Evolutionary conservation across 164 flowering plant species (phyloP), one percentile per base, ranked within the genome.

Genomic region (Litsea cubeba): DNA sequence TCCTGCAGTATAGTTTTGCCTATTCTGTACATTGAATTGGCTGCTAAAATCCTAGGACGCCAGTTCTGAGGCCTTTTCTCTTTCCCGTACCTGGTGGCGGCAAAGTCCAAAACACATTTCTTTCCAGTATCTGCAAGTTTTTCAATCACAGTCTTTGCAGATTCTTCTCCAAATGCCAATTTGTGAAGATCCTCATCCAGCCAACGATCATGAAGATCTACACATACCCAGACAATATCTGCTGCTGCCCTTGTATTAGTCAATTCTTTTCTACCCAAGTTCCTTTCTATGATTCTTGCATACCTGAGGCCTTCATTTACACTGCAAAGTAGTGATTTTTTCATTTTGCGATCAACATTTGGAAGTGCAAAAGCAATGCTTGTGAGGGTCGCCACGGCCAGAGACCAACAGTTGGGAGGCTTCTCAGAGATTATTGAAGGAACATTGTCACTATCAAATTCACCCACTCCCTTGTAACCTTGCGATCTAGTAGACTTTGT

Each of bases 401-500:
- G 88, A 72, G 88, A 85, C 96, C 93, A 91, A 76, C 85, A 81
- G 22, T 87, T 84, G 0, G 87, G 87, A 70, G 93, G 86, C 50
- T 87, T 88, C 74, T 68, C 82, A 5, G 11, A 17, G 2, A 18
- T 10, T n/a, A 90, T 73, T 50, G 84, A 77, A 32, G 83, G 84
- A 68, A 90, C 83, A 30, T 71, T 62, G 26, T 75, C 71, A 70
- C 81, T 84, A 74, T 90, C 92, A 79, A 90, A 88, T 60, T 78
- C 83, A 7, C 12, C 60, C 10, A 89, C 83, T 62, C 91, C 88
- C 12, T 58, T 70, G 69, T 88, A 87, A 35, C 83, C 84, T 72
- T 25, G 20, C 11, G 70, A 73, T 26, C 23, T 26, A 1, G 58
- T 49, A 26, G 69, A 65, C 60, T 50, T 73, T 68, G 82, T 83